Evolutionary conservation across 176 grass and related monocot species (phyloP).

Genomic region (Zea mays): Zm-B73-REFERENCE-NAM-5.0 NC_050104.1:120313001-120313500

Average conservation of each 20-base stretch:
- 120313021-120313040: no score
- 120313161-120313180: no score
- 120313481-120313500: neutral
- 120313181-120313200: neutral
- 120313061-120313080: no score
- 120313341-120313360: slow-evolving; percentile 86
- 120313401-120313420: slow-evolving; percentile 41
- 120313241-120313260: neutral
- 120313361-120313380: slow-evolving; percentile 90
- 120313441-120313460: rapidly evolving
- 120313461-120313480: neutral
- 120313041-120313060: no score
- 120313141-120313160: no score
- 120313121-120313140: no score
- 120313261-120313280: neutral
- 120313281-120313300: neutral
- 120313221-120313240: neutral
- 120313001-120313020: no score
- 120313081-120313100: no score
- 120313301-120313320: no score
- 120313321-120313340: slow-evolving; percentile 51
- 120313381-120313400: slow-evolving; percentile 92
- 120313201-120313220: neutral
- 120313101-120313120: no score
- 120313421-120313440: rapidly evolving